Conservation (phyloP, 306 rosid genomes). For the Acacia acuminata region DNA sequence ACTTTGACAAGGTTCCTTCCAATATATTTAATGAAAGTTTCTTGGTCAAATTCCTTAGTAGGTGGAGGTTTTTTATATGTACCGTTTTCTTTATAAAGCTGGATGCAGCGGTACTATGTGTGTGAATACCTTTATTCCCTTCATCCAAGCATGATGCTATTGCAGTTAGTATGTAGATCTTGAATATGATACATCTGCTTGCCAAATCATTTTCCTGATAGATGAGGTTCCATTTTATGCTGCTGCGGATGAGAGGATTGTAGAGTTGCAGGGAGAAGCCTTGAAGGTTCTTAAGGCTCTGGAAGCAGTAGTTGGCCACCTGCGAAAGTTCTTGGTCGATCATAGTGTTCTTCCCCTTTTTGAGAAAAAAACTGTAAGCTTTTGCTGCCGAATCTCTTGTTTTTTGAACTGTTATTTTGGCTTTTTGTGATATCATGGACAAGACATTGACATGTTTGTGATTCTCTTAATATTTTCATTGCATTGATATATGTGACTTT, state of each 20-base stretch:
- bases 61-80: neutral
- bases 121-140: neutral
- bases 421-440: slow-evolving; percentile 15
- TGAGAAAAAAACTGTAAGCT: slow-evolving; percentile 88
- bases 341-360: slow-evolving; percentile 94
- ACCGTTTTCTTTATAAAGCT: neutral
- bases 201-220: slow-evolving; percentile 38
- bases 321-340: slow-evolving; percentile 95
- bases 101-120: neutral
- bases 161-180: neutral
- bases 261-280: slow-evolving; percentile 92
- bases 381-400: neutral
- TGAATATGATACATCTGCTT: neutral
- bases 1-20: neutral
- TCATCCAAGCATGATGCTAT: neutral
- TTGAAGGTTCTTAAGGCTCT: slow-evolving; percentile 82
- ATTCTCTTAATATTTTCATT: slow-evolving; percentile 2
- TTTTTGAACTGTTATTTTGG: slow-evolving; percentile 13
- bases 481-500: slow-evolving; percentile 15
- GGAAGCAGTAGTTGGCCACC: slow-evolving; percentile 86
- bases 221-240: slow-evolving; percentile 93
- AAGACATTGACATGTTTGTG: slow-evolving; percentile 5
- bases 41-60: neutral
- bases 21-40: neutral
- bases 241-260: slow-evolving; percentile 86